A percentile compares a stretch with the other conserved stretches of the same genome.
Conservation (phyloP, 2,329 filamentous ascomycete species). For the Botrytis medusae region DNA sequence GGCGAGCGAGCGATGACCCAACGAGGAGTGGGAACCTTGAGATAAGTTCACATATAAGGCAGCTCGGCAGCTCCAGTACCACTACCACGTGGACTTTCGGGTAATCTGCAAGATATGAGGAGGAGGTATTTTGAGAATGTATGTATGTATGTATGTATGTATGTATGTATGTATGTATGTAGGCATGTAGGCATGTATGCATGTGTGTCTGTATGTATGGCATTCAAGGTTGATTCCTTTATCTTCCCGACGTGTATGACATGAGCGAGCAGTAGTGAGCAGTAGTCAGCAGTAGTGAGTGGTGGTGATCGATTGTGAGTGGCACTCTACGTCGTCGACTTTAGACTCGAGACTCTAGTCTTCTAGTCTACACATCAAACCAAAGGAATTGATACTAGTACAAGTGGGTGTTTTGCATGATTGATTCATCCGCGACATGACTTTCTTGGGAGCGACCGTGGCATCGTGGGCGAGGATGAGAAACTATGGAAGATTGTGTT, state of each 20-base stretch:
- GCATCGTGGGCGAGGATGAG: neutral
- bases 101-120: neutral
- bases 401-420: neutral
- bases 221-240: neutral
- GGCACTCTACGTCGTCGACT: neutral
- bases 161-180: too few species aligned
- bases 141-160: neutral
- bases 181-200: too few species aligned
- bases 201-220: too few species aligned
- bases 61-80: neutral
- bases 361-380: neutral
- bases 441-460: neutral
- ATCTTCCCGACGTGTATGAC: neutral
- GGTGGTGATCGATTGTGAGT: neutral
- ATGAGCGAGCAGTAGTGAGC: neutral
- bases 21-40: conserved; percentile 10
- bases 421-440: neutral
- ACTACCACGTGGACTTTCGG: neutral
- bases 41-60: neutral
- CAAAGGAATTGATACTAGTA: neutral
- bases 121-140: neutral
- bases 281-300: neutral
- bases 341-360: neutral
- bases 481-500: neutral
- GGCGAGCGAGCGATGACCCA: conserved; percentile 10